Conservation (phyloP, 805 yeast species). For the Debaryomyces maramus region DNA sequence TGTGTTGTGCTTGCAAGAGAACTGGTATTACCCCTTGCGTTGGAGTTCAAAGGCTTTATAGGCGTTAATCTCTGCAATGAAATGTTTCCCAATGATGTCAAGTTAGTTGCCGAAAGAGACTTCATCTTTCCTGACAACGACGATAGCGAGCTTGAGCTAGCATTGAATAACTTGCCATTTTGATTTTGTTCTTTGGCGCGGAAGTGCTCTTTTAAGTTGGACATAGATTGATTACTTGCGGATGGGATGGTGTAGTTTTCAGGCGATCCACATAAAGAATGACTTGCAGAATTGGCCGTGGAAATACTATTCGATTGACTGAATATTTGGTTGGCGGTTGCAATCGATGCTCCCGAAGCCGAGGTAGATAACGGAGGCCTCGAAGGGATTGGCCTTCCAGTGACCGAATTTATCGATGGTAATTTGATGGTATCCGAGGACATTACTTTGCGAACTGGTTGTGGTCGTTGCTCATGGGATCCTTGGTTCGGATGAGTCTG, state of each 20-base stretch:
- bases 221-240: slow-evolving; percentile 18
- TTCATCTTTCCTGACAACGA: slow-evolving; percentile 24
- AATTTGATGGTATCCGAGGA: slow-evolving; percentile 17
- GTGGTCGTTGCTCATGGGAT: slow-evolving; percentile 2
- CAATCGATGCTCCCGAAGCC: slow-evolving; percentile 27
- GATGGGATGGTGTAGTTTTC: slow-evolving; percentile 16
- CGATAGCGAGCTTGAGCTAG: slow-evolving; percentile 18
- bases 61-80: slow-evolving; percentile 46
- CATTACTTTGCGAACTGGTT: slow-evolving; percentile 8
- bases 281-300: slow-evolving; percentile 9
- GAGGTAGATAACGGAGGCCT: slow-evolving; percentile 21
- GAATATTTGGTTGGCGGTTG: slow-evolving; percentile 24
- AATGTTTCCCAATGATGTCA: slow-evolving; percentile 21
- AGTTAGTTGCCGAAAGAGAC: slow-evolving; percentile 12
- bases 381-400: slow-evolving; percentile 6
- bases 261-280: slow-evolving; percentile 37
- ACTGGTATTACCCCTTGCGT: slow-evolving; percentile 5
- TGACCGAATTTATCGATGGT: slow-evolving; percentile 6
- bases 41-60: slow-evolving; percentile 21
- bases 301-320: slow-evolving; percentile 23
- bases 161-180: slow-evolving; percentile 13
- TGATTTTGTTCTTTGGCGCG: slow-evolving; percentile 18
- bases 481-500: slow-evolving; percentile 3
- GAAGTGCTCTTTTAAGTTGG: slow-evolving; percentile 36
- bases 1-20: slow-evolving; percentile 24